Evolutionary conservation across 1,284 basidiomycete genomes (phyloP), one percentile per base, ranked within the genome.

Genomic region (Mycena citricolor): DNA sequence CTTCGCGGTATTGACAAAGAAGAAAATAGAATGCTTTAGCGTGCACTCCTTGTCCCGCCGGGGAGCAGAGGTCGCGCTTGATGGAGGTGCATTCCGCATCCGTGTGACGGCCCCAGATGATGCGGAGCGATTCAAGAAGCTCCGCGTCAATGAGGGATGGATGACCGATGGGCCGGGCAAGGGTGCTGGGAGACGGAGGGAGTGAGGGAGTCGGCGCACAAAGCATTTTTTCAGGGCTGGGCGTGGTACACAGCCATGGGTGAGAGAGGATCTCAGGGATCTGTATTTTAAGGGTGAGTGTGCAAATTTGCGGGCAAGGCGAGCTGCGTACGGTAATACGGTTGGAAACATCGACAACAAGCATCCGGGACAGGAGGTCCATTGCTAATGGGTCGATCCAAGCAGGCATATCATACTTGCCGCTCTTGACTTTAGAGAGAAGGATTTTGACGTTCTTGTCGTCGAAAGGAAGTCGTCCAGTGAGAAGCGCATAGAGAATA

Each of bases 11-110:
- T 61, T 81, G 81, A 43, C 80, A 73, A 17, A 97, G 74, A 33
- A 97, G 73, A 63, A 90, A 93, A 61, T 95, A 97, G 65, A 97
- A 94, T 0, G 91, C 91, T 65, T 97, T 97, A 21, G 92, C 90
- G 61, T 92, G 83, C 4, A 83, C 84, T 48, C 79, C 89, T 61
- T 77, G 66, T 14, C 79, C 80, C 23, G 71, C 69, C 11, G 80
- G 76, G 25, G 80, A 76, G 51, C 86, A 75, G 3, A 89, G 69
- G 55, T 89, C 86, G 22, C 68, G 61, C 43, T 71, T 75, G 58
- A 89, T 83, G n/a, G 59, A 66, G 13, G 79, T 71, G 17, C 71
- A 70, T 21, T 74, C 66, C 2, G 63, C 31, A 49, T 76, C 73
- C 14, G 78, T 73, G 42, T 87, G 78, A 25, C 83, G 81, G 8